Evolutionary conservation across 768 basidiomycete genomes (phyloP).

Genomic region (Postia placenta): DNA sequence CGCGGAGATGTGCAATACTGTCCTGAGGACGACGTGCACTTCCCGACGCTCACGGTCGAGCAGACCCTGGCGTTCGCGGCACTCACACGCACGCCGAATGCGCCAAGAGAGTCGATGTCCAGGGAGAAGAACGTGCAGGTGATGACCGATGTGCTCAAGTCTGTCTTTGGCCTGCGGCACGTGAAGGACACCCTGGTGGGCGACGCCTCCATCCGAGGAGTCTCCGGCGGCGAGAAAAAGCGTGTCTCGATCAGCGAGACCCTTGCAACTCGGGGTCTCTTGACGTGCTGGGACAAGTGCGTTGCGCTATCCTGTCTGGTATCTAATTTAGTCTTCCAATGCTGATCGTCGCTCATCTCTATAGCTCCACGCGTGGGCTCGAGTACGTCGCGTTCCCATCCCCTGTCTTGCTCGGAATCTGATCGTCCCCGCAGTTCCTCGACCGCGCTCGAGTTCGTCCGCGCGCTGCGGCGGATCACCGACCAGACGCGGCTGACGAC

Average conservation of each 20-base stretch:
- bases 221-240: conserved; percentile 73
- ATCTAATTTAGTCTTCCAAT: not conserved
- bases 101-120: conserved; percentile 36
- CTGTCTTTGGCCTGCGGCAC: conserved; percentile 73
- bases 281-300: conserved; percentile 78
- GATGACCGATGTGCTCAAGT: conserved; percentile 47
- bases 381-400: conserved; percentile 23
- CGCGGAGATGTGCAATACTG: conserved; percentile 79
- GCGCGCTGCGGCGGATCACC: conserved; percentile 48
- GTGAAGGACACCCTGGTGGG: conserved; percentile 71
- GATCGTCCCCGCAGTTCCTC: conserved; percentile 27
- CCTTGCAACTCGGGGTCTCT: conserved; percentile 51
- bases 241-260: conserved; percentile 76
- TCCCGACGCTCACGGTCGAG: conserved; percentile 76
- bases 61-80: conserved; percentile 71
- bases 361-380: conserved; percentile 45
- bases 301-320: not conserved
- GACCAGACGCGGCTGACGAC: conserved; percentile 43
- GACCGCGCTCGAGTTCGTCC: conserved; percentile 54
- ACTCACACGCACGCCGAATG: conserved; percentile 60
- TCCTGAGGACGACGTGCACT: conserved; percentile 83
- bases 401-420: not conserved
- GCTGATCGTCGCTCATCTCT: not conserved
- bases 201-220: conserved; percentile 65
- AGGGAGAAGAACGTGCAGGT: conserved; percentile 38